Conservation (phyloP, 257 asterid species). For the Capsicum rhomboideum region DNA sequence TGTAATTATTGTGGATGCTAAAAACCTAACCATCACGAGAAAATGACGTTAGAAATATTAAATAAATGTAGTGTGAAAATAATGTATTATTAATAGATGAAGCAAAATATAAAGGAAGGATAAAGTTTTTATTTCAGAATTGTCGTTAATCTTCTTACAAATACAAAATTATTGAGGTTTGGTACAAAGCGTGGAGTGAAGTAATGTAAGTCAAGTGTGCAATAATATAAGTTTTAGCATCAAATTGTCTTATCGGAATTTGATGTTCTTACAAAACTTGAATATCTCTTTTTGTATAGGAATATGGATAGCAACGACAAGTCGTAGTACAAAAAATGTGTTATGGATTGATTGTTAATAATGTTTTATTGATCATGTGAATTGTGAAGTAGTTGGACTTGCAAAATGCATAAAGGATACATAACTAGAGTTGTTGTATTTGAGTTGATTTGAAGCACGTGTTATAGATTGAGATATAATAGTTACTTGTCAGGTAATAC, state of each 20-base stretch:
- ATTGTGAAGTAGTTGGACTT: neutral
- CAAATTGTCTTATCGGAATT: neutral
- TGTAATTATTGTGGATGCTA: neutral
- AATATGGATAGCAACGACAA: neutral
- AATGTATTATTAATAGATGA: neutral
- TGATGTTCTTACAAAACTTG: rapidly evolving
- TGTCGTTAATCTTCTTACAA: neutral
- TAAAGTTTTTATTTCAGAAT: neutral
- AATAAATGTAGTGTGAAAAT: neutral
- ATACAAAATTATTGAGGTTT: neutral
- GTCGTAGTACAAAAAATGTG: no score
- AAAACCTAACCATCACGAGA: neutral
- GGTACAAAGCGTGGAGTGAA: neutral
- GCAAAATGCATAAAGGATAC: no score
- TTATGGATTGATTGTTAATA: no score
- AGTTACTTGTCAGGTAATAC: no score
- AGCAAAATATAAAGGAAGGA: neutral
- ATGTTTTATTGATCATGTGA: neutral
- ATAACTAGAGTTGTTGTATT: no score
- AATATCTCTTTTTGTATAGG: neutral
- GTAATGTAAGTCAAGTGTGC: neutral
- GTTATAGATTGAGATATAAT: neutral
- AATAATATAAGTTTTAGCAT: neutral
- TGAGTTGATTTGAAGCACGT: neutral
- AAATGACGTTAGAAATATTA: neutral